Evolutionary conservation across 2,329 filamentous ascomycete species (phyloP), one percentile per base, ranked within the genome.

Genomic region (Anthostomella pinea): DNA sequence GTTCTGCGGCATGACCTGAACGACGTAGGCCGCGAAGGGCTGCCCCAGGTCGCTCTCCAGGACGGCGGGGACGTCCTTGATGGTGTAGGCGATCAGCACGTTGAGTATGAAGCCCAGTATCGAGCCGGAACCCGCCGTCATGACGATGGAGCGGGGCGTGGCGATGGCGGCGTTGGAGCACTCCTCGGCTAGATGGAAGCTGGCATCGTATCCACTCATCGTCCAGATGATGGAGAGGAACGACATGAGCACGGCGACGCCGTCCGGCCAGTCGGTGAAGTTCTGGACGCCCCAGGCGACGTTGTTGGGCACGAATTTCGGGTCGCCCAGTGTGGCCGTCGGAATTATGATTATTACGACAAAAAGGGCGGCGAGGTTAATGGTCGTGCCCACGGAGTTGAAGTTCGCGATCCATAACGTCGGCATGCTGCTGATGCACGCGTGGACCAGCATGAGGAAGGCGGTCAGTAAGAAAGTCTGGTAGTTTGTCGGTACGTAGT

Each of bases 81-180:
- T 79, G 0, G 83, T 87, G 58, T 87, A 87, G 9, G 82, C 82
- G 30, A 85, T 80, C 1, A 86, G 79, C 8, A 86, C 67, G 56
- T 87, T 83, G n/a, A 88, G 62, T 48, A 84, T 78, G 78, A 83
- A 88, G 29, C 84, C 84, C 43, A 84, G 70, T 3, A 82, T 43
- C 2, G 83, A 83, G 5, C 84, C 84, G 2, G 81, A 67, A 2
- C 66, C 75, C 1, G 79, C 79, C 0, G 84, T 87, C 54, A 87
- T 66, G 23, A 86, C 76, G 34, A 87, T 88, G 6, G 83, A 83
- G 9, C 83, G 75, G 0, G 83, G 83, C 8, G 81, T 76, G 19
- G 84, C 83, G 29, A 87, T 63, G 48, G 76, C 79, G 18, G 84
- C 83, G 49, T 87, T 87, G 41, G 78, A 81, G 60, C 83, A 87